phyloP scores from a whole-genome alignment of 2,329 filamentous ascomycete species.

The Anisogramma anomala region DNA sequence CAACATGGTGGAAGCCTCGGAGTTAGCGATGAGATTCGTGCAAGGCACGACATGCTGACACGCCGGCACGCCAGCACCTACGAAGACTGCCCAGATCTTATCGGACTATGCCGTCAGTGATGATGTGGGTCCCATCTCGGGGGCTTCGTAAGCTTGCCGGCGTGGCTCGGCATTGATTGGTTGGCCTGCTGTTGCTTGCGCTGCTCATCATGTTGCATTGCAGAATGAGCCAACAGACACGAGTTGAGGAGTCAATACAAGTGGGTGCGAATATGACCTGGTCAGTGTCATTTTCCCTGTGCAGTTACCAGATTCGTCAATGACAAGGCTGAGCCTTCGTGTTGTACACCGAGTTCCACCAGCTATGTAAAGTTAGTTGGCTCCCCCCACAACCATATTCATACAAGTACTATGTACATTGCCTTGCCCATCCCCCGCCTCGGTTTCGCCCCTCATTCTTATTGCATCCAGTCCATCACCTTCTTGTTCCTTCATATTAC shows the following conservation, averaged over 20 bases:
- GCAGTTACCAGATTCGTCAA: background rate
- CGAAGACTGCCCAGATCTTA: conserved; percentile 1
- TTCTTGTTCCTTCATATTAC: conserved; percentile 6
- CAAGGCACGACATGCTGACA: background rate
- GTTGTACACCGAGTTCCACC: background rate
- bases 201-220: background rate
- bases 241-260: no score
- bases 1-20: no score
- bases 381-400: no score
- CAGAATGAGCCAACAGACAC: background rate
- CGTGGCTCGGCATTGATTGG: conserved; percentile 19
- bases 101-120: no score
- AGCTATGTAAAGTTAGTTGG: no score
- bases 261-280: no score
- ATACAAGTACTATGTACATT: conserved; percentile 11
- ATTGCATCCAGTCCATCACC: no score
- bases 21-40: no score
- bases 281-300: background rate
- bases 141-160: conserved; percentile 21
- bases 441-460: no score
- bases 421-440: no score
- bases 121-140: conserved; percentile 13
- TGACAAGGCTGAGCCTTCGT: conserved; percentile 1
- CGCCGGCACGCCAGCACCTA: no score
- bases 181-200: conserved; percentile 13